phyloP scores from a whole-genome alignment of 2,329 filamentous ascomycete species.

The Alternaria viburni region DNA sequence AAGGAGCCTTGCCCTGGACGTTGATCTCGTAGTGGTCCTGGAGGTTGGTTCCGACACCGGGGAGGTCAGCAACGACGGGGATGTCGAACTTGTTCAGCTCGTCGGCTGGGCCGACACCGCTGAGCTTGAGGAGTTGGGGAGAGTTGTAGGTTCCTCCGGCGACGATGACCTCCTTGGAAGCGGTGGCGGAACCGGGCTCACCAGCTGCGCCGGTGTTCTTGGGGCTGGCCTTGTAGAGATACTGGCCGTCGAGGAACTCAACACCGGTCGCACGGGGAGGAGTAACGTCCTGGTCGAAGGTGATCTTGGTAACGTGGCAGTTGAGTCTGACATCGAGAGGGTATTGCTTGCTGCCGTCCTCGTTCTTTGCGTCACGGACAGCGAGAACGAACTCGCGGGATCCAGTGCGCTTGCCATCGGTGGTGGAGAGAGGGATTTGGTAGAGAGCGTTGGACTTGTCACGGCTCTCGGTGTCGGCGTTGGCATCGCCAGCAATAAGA shows the following conservation, averaged over 20 bases:
- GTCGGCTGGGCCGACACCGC: slow-evolving; percentile 64
- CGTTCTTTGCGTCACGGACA: slow-evolving; percentile 56
- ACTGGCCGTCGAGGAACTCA: slow-evolving; percentile 51
- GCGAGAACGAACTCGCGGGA: slow-evolving; percentile 63
- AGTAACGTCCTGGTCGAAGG: slow-evolving; percentile 67
- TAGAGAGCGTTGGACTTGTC: slow-evolving; percentile 59
- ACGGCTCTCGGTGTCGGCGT: slow-evolving; percentile 53
- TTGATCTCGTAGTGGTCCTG: slow-evolving; percentile 64
- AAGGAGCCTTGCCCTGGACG: slow-evolving; percentile 55
- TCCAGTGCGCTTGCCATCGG: slow-evolving; percentile 58
- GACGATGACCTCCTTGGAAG: slow-evolving; percentile 42
- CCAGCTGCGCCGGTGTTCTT: slow-evolving; percentile 43
- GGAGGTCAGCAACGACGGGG: slow-evolving; percentile 61
- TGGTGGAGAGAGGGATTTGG: slow-evolving; percentile 64
- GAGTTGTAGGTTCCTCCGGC: slow-evolving; percentile 64
- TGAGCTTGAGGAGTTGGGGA: slow-evolving; percentile 69
- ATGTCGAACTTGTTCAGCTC: slow-evolving; percentile 63
- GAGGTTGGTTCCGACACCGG: slow-evolving; percentile 69
- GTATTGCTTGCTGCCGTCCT: slow-evolving; percentile 61
- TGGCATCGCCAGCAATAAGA: slow-evolving; percentile 57
- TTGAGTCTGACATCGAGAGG: slow-evolving; percentile 65
- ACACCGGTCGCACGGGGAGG: slow-evolving; percentile 58
- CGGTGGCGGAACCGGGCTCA: slow-evolving; percentile 43
- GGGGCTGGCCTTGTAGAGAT: slow-evolving; percentile 53
- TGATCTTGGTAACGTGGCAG: slow-evolving; percentile 69